phyloP scores from a whole-genome alignment of 352 stramenopile genomes.

The Pythium coloratum region DNA sequence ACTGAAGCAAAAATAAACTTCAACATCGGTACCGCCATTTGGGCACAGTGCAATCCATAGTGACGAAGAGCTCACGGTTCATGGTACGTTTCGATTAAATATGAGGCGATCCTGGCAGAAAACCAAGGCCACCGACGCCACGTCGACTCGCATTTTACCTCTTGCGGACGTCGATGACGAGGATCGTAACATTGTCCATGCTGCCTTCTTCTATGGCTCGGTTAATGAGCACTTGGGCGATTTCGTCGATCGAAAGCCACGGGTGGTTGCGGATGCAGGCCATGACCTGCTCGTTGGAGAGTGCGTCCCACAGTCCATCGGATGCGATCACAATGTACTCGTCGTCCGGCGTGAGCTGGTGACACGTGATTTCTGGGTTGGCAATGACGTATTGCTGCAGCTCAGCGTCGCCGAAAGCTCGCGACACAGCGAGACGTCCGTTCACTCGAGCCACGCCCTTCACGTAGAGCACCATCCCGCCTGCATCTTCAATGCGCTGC shows the following conservation, averaged over 20 bases:
- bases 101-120: background rate
- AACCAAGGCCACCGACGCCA: background rate
- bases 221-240: conserved; percentile 63
- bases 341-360: conserved; percentile 49
- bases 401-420: conserved; percentile 72
- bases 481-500: conserved; percentile 62
- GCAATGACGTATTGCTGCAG: conserved; percentile 62
- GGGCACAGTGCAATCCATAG: background rate
- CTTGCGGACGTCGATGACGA: conserved; percentile 68
- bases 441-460: conserved; percentile 75
- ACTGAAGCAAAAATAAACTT: conserved; percentile 18
- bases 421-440: conserved; percentile 59
- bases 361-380: conserved; percentile 57
- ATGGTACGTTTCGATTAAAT: conserved; percentile 19
- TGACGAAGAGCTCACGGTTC: background rate
- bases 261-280: conserved; percentile 62
- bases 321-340: conserved; percentile 79
- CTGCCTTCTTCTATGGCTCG: conserved; percentile 67
- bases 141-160: conserved; percentile 4
- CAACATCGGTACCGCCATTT: background rate
- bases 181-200: conserved; percentile 76
- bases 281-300: conserved; percentile 70
- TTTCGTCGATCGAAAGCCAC: conserved; percentile 61
- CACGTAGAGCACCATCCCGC: conserved; percentile 73
- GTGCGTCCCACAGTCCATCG: conserved; percentile 74